Evolutionary conservation across 345 rosid species (phyloP), one percentile per base, ranked within the genome.

Genomic region (Anastatica hierochuntica): DNA sequence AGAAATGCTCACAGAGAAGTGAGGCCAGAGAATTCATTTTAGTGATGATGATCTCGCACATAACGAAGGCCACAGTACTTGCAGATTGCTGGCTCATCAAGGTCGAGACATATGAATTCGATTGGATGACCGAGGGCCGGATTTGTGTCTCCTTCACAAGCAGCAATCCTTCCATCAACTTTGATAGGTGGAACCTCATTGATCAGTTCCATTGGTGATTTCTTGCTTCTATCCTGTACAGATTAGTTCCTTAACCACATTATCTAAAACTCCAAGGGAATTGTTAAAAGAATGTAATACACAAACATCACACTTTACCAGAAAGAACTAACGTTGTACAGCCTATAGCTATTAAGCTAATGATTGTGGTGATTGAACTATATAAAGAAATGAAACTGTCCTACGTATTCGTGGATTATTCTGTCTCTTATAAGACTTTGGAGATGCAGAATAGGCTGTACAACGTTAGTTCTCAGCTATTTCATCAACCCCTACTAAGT

Each of bases 161-260:
- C 98, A 49, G 77, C 96, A 74, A 88, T 85, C 70, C 96, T 80
- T 71, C 90, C 98, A 69, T 77, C 86, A 66, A 92, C 90, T 69
- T 81, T 88, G 69, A 92, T 79, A 10, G 98, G 98, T 13, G 98
- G 96, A 64, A 92, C 94, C 74, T 92, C 98, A 60, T 78, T 83
- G 63, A 92, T 92, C 76, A 92, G 70, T 66, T 92, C 98, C 98
- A 92, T 88, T 30, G 98, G 98, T 61, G 96, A 88, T 72, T 92
- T 92, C 74, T 88, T 88, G 75, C 74, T 78, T 42, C 79, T 58
- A 58, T 88, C 98, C 98, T 85, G 67, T 43, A 15, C 44, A 61
- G 8, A n/a, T 57, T 4, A 31, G 29, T 43, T 19, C 14, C 17
- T 20, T 10, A 27, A 6, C 12, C 10, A 1, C 3, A 13, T 58